Evolutionary conservation across 192 early-diverging fungal species (phyloP).

Genomic region (Coemansia sp.): DNA sequence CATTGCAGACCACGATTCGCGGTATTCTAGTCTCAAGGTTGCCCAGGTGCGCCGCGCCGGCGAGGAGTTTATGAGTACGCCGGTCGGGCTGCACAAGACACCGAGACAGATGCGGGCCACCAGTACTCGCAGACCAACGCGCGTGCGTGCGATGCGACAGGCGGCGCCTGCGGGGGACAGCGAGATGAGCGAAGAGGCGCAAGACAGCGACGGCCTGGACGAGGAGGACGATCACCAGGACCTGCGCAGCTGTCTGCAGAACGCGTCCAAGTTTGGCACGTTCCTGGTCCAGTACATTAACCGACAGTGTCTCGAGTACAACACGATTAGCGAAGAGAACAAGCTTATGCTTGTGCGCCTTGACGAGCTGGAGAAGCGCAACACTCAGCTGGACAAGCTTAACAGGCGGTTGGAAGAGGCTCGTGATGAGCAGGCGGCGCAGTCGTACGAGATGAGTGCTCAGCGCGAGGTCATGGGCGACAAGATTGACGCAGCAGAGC

Average conservation of each 20-base stretch:
- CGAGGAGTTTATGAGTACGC: conserved; percentile 51
- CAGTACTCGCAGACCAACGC: conserved; percentile 36
- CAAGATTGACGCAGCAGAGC: conserved; percentile 22
- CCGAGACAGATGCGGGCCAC: conserved; percentile 24
- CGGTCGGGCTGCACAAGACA: conserved; percentile 25
- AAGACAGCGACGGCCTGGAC: conserved; percentile 22
- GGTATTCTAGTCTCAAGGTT: conserved; percentile 18
- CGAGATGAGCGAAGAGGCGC: conserved; percentile 34
- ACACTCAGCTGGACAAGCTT: conserved; percentile 24
- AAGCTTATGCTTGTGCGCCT: conserved; percentile 11
- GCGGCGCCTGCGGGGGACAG: conserved; percentile 27
- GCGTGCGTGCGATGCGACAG: conserved; percentile 26
- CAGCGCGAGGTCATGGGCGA: conserved; percentile 24
- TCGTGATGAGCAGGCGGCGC: conserved; percentile 33
- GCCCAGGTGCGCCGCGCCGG: conserved; percentile 46
- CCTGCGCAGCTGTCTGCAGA: conserved; percentile 41
- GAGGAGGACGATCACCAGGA: conserved; percentile 31
- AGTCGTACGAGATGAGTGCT: conserved; percentile 37
- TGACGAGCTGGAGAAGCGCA: conserved; percentile 33
- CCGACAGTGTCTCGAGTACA: conserved; percentile 44
- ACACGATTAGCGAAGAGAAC: conserved; percentile 35
- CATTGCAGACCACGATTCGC: conserved; percentile 27
- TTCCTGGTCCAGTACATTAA: conserved; percentile 53
- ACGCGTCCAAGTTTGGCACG: conserved; percentile 44
- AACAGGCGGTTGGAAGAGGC: conserved; percentile 37